Evolutionary conservation across 2,329 filamentous ascomycete genomes (phyloP).

Genomic region (Fusarium nurragi): DNA sequence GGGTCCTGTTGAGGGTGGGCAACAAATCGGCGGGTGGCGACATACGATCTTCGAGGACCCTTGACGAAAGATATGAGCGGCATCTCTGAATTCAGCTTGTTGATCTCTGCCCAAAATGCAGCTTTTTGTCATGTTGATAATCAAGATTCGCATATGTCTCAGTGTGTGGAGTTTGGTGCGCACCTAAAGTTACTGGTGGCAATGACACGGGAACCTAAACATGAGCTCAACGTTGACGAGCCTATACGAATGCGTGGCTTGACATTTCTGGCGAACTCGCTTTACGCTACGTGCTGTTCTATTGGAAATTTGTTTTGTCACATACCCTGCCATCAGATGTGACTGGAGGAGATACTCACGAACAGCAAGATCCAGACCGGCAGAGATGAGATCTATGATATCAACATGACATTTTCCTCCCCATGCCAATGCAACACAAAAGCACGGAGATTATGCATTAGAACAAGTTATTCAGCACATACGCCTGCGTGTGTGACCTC

Average conservation of each 20-base stretch:
- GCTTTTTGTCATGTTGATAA: background rate
- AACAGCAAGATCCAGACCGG: slow-evolving; percentile 14
- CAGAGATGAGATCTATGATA: slow-evolving; percentile 37
- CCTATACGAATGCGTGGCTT: background rate
- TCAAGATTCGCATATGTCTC: slow-evolving; percentile 19
- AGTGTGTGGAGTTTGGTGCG: slow-evolving; percentile 6
- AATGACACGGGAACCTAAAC: slow-evolving; percentile 1
- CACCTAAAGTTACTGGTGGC: slow-evolving; percentile 4
- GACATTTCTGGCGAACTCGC: background rate
- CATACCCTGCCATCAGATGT: background rate
- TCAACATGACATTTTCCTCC: background rate
- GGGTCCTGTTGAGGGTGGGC: slow-evolving; percentile 21
- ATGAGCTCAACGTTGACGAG: slow-evolving; percentile 6
- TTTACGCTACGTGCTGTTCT: background rate
- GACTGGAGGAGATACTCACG: background rate
- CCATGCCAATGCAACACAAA: slow-evolving; percentile 23
- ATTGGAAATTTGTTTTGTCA: slow-evolving; percentile 6
- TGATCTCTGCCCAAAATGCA: slow-evolving; percentile 4
- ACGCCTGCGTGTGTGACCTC: slow-evolving; percentile 24
- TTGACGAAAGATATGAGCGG: slow-evolving; percentile 12
- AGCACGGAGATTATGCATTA: slow-evolving; percentile 6
- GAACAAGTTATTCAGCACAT: slow-evolving; percentile 22
- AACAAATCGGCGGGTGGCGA: slow-evolving; percentile 29
- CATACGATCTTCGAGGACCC: slow-evolving; percentile 17
- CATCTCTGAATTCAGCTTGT: slow-evolving; percentile 16